Conservation (phyloP, 163 green algal species). For the Volvox carteri region DNA sequence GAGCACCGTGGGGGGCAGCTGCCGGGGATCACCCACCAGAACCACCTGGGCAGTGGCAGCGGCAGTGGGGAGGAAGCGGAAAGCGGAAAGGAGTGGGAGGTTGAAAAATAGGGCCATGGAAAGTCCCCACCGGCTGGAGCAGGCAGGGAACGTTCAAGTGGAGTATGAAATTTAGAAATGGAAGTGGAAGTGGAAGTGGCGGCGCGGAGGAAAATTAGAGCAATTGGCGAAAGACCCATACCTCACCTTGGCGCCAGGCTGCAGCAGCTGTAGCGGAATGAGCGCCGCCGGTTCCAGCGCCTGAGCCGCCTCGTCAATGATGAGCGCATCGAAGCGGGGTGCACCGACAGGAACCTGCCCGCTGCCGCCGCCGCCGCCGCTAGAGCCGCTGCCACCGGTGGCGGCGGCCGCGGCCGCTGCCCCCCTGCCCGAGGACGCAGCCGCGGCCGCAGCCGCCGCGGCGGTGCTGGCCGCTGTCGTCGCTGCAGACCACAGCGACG, state of each 20-base stretch:
- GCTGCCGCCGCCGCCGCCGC: not conserved
- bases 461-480: not conserved
- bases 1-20: slow-evolving; percentile 92
- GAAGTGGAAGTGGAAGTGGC: not conserved
- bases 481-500: slow-evolving; percentile 52
- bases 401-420: not conserved
- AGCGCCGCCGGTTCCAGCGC: slow-evolving; percentile 88
- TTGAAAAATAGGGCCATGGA: no score
- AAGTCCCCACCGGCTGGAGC: no score
- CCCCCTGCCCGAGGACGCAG: not conserved
- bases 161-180: no score
- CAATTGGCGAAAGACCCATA: no score
- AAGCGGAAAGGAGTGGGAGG: no score
- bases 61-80: not conserved
- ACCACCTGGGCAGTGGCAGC: slow-evolving; percentile 64
- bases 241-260: slow-evolving; percentile 58
- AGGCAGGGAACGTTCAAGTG: no score
- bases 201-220: not conserved
- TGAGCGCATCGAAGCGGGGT: slow-evolving; percentile 85
- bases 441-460: not conserved
- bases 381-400: no score
- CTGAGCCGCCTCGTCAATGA: slow-evolving; percentile 94
- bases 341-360: not conserved
- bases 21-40: slow-evolving; percentile 90
- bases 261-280: slow-evolving; percentile 83